Conservation (phyloP, 352 stramenopile genomes). For the Aphanomyces invadans region DNA sequence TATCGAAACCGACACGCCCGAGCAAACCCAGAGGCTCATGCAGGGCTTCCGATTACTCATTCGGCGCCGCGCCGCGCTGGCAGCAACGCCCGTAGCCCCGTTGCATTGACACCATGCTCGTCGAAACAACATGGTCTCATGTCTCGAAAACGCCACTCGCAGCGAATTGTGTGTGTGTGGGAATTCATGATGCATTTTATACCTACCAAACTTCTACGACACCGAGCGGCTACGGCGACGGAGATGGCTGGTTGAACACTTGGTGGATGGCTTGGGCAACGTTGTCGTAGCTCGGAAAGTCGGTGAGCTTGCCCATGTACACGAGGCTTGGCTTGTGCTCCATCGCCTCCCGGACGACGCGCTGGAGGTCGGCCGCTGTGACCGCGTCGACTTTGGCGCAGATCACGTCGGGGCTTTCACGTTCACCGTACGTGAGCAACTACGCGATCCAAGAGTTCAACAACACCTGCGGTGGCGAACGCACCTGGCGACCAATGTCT, state of each 20-base stretch:
- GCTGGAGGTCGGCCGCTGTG: slow-evolving; percentile 77
- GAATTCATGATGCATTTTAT: no score
- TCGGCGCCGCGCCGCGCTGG: background rate
- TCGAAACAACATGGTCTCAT: no score
- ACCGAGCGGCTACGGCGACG: background rate
- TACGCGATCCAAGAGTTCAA: background rate
- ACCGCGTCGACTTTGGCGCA: slow-evolving; percentile 85
- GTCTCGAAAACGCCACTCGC: no score
- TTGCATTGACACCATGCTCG: slow-evolving; percentile 1
- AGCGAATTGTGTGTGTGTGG: no score
- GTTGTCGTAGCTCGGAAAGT: slow-evolving; percentile 79
- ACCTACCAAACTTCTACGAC: no score
- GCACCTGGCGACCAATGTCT: slow-evolving; percentile 94
- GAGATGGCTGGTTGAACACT: slow-evolving; percentile 31
- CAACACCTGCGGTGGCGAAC: background rate
- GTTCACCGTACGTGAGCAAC: slow-evolving; percentile 93
- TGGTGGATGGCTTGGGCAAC: slow-evolving; percentile 66
- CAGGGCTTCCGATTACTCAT: slow-evolving; percentile 49
- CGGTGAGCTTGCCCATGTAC: slow-evolving; percentile 68
- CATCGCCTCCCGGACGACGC: slow-evolving; percentile 69
- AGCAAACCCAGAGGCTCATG: slow-evolving; percentile 39
- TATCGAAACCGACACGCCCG: slow-evolving; percentile 45
- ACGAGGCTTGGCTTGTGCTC: slow-evolving; percentile 70
- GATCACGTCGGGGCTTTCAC: slow-evolving; percentile 83
- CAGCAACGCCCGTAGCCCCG: background rate